Percentiles rank a stretch among this genome's conserved stretches.
phyloP scores from a whole-genome alignment of 2,329 filamentous ascomycete genomes.

The Cladobotryum mycophilum region DNA sequence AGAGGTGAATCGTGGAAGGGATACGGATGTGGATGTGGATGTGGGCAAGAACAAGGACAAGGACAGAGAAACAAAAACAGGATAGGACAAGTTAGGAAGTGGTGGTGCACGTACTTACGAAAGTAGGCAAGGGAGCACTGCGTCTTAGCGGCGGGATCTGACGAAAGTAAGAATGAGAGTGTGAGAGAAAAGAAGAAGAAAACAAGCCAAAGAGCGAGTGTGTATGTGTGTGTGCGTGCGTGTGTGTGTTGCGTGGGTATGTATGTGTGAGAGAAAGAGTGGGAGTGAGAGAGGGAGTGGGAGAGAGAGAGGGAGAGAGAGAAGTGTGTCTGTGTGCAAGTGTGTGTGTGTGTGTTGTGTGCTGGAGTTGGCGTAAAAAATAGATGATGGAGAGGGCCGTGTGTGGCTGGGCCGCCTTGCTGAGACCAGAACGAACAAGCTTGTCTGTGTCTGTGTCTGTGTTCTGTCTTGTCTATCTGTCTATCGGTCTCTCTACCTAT shows the following conservation, averaged over 20 bases:
- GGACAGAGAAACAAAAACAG: neutral
- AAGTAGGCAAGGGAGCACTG: neutral
- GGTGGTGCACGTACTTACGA: no score
- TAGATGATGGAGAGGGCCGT: no score
- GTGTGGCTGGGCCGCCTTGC: no score
- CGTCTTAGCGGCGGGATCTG: slow-evolving; percentile 6
- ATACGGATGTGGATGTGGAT: no score
- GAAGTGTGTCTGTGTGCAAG: neutral
- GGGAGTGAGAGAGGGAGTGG: slow-evolving; percentile 1
- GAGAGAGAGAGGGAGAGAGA: slow-evolving; percentile 3
- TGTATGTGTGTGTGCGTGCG: neutral
- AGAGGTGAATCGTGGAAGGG: neutral
- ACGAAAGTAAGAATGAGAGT: neutral
- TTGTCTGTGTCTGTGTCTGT: neutral
- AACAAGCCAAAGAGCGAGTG: neutral
- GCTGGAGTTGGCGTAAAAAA: neutral
- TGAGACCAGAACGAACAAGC: neutral
- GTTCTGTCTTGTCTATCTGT: no score
- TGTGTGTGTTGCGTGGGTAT: slow-evolving; percentile 4
- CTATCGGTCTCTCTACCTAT: neutral
- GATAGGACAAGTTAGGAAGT: neutral
- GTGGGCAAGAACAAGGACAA: no score
- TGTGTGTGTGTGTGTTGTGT: neutral
- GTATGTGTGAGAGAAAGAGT: slow-evolving; percentile 5
- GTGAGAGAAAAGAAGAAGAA: neutral